phyloP scores from a whole-genome alignment of 495 filamentous ascomycete genomes.

The Chlorociboria aeruginascens region DNA sequence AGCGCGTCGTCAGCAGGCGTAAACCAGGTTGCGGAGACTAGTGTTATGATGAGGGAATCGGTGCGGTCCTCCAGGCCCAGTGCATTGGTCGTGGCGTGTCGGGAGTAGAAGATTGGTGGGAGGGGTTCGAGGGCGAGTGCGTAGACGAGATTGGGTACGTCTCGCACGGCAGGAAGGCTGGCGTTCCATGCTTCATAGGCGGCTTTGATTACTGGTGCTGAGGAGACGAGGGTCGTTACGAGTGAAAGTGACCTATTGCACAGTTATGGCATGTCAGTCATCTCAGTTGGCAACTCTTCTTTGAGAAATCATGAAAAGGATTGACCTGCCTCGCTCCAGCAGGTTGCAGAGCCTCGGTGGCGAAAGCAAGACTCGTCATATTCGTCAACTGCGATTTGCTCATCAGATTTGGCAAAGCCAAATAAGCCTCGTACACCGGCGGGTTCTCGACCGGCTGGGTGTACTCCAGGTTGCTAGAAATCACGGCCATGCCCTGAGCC shows the following conservation, averaged over 20 bases:
- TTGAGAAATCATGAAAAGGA: no score
- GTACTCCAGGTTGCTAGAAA: conserved; percentile 4
- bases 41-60: no score
- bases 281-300: no score
- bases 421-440: conserved; percentile 3
- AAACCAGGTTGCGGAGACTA: background rate
- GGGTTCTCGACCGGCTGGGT: conserved; percentile 15
- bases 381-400: background rate
- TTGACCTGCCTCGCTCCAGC: no score
- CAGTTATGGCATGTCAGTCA: no score
- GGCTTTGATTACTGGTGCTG: background rate
- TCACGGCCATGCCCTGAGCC: conserved; percentile 7
- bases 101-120: background rate
- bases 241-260: conserved; percentile 1
- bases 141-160: conserved; percentile 5
- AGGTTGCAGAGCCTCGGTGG: background rate
- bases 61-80: no score
- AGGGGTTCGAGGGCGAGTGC: background rate
- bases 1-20: background rate
- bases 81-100: no score
- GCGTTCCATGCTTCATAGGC: conserved; percentile 8
- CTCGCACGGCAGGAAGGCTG: no score
- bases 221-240: background rate
- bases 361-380: background rate
- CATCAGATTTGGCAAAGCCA: background rate